These are phyloP conservation scores for Mycena rebaudengoi DNA, from an alignment of 768 basidiomycete species.

Conservation along the genomic window DNA sequence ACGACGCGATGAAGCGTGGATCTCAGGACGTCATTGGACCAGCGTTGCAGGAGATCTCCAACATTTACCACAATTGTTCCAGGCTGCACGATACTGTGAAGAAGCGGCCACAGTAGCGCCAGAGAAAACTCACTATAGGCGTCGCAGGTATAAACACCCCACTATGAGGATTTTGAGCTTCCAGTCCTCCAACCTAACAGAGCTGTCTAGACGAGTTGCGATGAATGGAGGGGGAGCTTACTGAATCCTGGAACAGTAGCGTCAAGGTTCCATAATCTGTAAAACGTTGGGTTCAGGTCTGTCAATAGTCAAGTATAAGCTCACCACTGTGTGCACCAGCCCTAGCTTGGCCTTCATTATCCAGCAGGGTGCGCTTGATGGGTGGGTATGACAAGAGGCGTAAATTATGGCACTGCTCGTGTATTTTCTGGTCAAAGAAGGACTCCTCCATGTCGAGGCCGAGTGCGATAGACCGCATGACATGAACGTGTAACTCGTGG, in stretches of 20 bases:
- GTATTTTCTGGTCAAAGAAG: conserved; percentile 79
- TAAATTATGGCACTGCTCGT: conserved; percentile 84
- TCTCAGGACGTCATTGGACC: conserved; percentile 83
- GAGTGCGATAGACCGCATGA: conserved; percentile 89
- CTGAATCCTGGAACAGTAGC: conserved; percentile 80
- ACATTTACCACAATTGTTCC: conserved; percentile 86
- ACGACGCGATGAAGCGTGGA: conserved; percentile 89
- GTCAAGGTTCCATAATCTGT: conserved; percentile 87
- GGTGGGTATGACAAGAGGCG: conserved; percentile 84
- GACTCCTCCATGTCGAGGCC: conserved; percentile 76
- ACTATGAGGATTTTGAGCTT: conserved; percentile 85
- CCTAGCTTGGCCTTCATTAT: conserved; percentile 73
- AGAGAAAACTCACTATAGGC: conserved; percentile 67
- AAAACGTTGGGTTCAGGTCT: not conserved
- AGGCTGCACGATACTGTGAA: conserved; percentile 52
- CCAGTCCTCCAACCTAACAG: conserved; percentile 75
- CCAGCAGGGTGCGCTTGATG: conserved; percentile 66
- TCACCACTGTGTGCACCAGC: conserved; percentile 85
- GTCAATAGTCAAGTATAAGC: not conserved
- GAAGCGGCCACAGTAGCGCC: conserved; percentile 1
- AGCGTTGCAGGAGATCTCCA: conserved; percentile 81
- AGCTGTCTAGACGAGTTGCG: not conserved
- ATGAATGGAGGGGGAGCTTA: conserved; percentile 35
- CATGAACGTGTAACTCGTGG: conserved; percentile 74
- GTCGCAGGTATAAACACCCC: conserved; percentile 73